phyloP scores from a whole-genome alignment of 2,329 filamentous ascomycete genomes.

The Neopestalotiopsis rosae region DNA sequence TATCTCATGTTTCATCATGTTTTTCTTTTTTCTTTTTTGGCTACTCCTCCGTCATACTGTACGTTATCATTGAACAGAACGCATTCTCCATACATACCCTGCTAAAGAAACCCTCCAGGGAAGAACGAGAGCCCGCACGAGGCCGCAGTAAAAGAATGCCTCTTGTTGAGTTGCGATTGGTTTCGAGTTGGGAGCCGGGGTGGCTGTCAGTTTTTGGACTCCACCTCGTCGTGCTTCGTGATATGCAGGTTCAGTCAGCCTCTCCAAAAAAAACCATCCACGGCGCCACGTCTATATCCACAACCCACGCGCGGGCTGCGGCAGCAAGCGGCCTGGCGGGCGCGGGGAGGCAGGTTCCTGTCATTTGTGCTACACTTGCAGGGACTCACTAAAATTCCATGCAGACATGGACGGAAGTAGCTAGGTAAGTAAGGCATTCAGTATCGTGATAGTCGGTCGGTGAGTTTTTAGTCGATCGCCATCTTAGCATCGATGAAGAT shows the following conservation, averaged over 20 bases:
- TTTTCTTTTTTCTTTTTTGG: not conserved
- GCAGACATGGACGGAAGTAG: not conserved
- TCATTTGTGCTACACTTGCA: too few relatives aligned
- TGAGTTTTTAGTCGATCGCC: not conserved
- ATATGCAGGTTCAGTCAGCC: not conserved
- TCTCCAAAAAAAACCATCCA: not conserved
- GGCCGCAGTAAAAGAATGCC: not conserved
- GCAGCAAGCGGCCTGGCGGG: not conserved
- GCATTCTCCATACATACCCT: not conserved
- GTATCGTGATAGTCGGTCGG: not conserved
- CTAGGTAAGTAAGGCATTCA: not conserved
- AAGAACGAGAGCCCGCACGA: not conserved
- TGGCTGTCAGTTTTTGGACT: not conserved
- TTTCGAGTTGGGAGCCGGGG: not conserved
- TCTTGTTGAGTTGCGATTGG: not conserved
- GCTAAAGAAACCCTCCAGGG: not conserved
- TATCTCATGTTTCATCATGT: not conserved
- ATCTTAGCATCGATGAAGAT: not conserved
- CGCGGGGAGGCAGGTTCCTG: too few relatives aligned
- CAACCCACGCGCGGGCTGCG: not conserved
- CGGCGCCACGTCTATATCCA: not conserved
- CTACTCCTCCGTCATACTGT: not conserved
- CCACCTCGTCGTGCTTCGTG: not conserved
- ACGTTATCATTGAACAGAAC: not conserved
- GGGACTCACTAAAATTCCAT: not conserved